Percentiles rank a stretch among this genome's conserved stretches.
These are phyloP conservation scores for Aristolochia californica DNA, from an alignment of 164 flowering plant species.

Conservation along the genomic window DNA sequence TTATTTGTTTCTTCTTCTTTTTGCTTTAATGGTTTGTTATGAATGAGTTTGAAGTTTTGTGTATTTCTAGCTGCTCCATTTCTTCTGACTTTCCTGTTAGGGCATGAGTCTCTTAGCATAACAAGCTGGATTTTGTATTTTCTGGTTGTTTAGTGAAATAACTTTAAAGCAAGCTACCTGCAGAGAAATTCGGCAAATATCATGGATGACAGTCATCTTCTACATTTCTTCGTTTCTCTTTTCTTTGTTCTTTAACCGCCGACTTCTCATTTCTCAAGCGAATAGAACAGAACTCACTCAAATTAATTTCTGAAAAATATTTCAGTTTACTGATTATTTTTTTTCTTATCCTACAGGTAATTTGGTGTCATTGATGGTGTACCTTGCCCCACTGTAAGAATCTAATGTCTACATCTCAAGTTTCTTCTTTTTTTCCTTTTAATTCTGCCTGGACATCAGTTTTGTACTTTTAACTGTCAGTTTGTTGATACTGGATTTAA, in stretches of 20 bases:
- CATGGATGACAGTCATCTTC: neutral
- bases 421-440: no score
- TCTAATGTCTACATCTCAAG: no score
- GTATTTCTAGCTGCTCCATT: no score
- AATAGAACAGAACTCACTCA: no score
- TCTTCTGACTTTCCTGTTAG: no score
- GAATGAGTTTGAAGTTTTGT: neutral
- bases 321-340: neutral
- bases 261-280: no score
- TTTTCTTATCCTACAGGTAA: conserved; percentile 22
- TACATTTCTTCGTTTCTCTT: neutral
- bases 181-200: no score
- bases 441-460: no score
- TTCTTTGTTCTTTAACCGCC: neutral
- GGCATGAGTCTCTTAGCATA: no score
- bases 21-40: neutral
- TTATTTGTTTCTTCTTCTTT: neutral
- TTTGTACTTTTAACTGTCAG: neutral
- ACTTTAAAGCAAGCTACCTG: no score
- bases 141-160: no score
- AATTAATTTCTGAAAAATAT: neutral
- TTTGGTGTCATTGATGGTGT: conserved; percentile 36
- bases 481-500: neutral
- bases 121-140: no score
- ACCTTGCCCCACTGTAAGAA: conserved; percentile 47